phyloP scores from a whole-genome alignment of 2,329 filamentous ascomycete species.

The Epichloe coenophiala region DNA sequence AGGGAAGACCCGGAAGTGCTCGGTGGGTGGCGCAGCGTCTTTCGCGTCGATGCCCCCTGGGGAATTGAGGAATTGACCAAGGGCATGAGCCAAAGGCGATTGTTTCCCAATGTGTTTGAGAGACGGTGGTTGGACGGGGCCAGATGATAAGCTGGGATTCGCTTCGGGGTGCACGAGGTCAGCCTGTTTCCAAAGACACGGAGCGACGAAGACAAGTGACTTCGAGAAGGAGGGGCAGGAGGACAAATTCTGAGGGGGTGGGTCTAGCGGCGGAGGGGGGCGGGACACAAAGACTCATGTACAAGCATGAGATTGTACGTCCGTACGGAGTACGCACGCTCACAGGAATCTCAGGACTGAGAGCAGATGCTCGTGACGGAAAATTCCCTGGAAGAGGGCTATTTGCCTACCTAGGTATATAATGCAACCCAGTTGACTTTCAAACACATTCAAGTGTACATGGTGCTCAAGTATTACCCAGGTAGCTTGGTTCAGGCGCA shows the following conservation, averaged over 20 bases:
- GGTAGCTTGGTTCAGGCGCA: background rate
- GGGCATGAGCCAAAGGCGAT: background rate
- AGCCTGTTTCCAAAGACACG: too few relatives aligned
- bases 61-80: background rate
- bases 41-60: background rate
- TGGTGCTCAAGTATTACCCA: background rate
- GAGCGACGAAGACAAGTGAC: background rate
- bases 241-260: background rate
- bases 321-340: too few relatives aligned
- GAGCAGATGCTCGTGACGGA: too few relatives aligned
- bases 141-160: background rate
- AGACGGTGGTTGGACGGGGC: background rate
- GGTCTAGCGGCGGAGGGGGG: background rate
- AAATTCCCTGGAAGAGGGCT: too few relatives aligned
- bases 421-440: background rate
- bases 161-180: too few relatives aligned
- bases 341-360: too few relatives aligned
- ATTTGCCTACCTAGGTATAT: too few relatives aligned
- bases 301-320: too few relatives aligned
- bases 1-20: background rate
- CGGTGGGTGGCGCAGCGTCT: background rate
- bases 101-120: too few relatives aligned
- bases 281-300: background rate
- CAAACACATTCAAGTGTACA: too few relatives aligned
- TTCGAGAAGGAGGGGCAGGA: background rate